phyloP scores from a whole-genome alignment of 1,139 yeast genomes.

The Suhomyces maxii region DNA sequence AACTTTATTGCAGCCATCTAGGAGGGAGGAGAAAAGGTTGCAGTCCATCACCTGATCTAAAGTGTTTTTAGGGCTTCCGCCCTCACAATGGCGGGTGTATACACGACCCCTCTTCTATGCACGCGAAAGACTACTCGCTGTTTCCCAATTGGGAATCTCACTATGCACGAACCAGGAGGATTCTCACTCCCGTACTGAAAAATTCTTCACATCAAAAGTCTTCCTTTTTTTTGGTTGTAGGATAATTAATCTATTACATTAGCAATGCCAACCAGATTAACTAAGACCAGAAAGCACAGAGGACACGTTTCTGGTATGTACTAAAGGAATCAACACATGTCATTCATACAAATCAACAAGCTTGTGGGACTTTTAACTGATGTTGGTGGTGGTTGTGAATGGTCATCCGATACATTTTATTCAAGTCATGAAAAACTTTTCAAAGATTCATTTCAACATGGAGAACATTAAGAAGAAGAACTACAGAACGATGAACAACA shows the following conservation, averaged over 20 bases:
- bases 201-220: constrained; percentile 16
- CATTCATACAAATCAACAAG: neutral
- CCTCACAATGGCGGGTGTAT: neutral
- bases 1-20: too few species aligned
- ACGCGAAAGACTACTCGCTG: neutral
- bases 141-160: constrained; percentile 2
- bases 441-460: neutral
- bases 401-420: neutral
- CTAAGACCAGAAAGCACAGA: constrained; percentile 99
- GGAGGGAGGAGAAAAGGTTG: too few species aligned
- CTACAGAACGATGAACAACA: too few species aligned
- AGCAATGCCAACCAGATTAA: constrained; percentile 98
- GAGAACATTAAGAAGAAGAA: neutral
- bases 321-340: constrained; percentile 2
- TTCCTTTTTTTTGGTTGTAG: constrained; percentile 13
- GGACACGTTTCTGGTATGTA: constrained; percentile 99
- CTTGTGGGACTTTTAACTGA: too few species aligned
- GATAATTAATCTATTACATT: constrained; percentile 24
- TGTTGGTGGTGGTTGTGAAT: neutral
- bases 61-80: constrained; percentile 6
- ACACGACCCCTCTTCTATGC: too few species aligned
- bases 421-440: too few species aligned
- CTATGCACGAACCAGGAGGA: constrained; percentile 1
- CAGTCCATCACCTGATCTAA: neutral
- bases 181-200: constrained; percentile 13